phyloP scores from a whole-genome alignment of 805 yeast genomes.

The Lachancea meyersii region DNA sequence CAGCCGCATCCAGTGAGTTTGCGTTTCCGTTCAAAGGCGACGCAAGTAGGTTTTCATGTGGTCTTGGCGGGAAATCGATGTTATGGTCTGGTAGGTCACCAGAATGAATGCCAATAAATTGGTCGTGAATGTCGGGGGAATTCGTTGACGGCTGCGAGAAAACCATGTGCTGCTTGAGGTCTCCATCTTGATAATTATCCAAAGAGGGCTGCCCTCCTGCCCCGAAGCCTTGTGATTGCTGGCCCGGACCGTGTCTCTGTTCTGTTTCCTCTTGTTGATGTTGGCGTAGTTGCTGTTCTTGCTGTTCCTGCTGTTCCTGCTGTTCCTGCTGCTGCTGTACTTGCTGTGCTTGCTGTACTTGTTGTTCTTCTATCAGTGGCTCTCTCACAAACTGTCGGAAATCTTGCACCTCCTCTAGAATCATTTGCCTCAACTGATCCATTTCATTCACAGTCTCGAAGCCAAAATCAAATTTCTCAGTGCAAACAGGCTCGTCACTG shows the following conservation, averaged over 20 bases:
- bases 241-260: not conserved
- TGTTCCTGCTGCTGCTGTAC: constrained; percentile 23
- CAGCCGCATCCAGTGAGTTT: constrained; percentile 18
- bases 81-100: constrained; percentile 34
- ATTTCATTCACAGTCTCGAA: constrained; percentile 82
- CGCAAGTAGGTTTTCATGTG: constrained; percentile 44
- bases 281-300: constrained; percentile 14
- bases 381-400: constrained; percentile 78
- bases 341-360: constrained; percentile 10
- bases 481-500: constrained; percentile 81
- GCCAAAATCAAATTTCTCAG: constrained; percentile 74
- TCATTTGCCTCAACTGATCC: constrained; percentile 66
- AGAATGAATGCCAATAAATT: constrained; percentile 44
- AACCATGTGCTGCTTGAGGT: constrained; percentile 18
- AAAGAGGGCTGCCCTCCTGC: not conserved
- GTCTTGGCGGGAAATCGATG: constrained; percentile 54
- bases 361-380: constrained; percentile 56
- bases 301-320: constrained; percentile 20
- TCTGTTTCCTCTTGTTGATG: constrained; percentile 12
- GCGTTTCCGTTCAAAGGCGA: constrained; percentile 17
- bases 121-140: constrained; percentile 25
- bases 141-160: constrained; percentile 19
- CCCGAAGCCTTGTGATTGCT: not conserved
- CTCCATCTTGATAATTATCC: constrained; percentile 12
- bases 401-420: constrained; percentile 68